Percentiles rank a stretch among this genome's conserved stretches.
Conservation (phyloP, 805 yeast species). For the Lachancea lanzarotensis region DNA sequence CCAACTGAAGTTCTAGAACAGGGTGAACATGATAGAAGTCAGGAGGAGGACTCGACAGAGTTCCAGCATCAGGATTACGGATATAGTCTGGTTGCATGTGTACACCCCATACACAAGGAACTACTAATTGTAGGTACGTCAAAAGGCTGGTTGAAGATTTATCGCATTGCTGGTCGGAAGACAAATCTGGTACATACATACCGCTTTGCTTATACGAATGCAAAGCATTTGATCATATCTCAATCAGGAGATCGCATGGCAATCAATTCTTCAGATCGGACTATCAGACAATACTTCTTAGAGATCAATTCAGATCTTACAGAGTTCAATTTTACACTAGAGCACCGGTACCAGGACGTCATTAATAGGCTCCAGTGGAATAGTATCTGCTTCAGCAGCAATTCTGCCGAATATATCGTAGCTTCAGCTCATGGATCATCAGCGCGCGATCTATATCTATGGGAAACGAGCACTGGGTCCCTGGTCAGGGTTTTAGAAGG, state of each 20-base stretch:
- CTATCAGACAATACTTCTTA: slow-evolving; percentile 50
- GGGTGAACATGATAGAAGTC: slow-evolving; percentile 29
- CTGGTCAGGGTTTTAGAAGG: slow-evolving; percentile 85
- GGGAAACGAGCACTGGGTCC: slow-evolving; percentile 91
- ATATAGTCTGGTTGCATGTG: slow-evolving; percentile 24
- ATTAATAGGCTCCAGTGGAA: slow-evolving; percentile 89
- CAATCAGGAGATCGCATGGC: slow-evolving; percentile 56
- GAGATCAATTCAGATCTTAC: slow-evolving; percentile 3
- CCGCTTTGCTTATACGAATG: slow-evolving; percentile 60
- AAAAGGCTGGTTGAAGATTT: slow-evolving; percentile 67
- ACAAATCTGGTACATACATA: slow-evolving; percentile 39
- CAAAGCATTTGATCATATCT: slow-evolving; percentile 60
- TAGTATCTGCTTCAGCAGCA: slow-evolving; percentile 63
- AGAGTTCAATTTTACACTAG: slow-evolving; percentile 51
- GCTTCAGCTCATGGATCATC: slow-evolving; percentile 80
- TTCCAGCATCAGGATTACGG: slow-evolving; percentile 23
- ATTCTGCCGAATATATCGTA: slow-evolving; percentile 72
- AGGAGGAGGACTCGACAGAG: slow-evolving; percentile 19
- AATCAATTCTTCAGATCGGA: slow-evolving; percentile 70
- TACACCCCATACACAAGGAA: slow-evolving; percentile 33
- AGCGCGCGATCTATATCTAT: slow-evolving; percentile 81
- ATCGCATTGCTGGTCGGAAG: slow-evolving; percentile 13
- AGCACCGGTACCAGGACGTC: slow-evolving; percentile 82
- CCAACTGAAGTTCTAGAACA: not conserved
- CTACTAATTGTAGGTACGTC: slow-evolving; percentile 68